Evolutionary conservation across 805 yeast species (phyloP).

Genomic region (Naumovozyma baii): DNA sequence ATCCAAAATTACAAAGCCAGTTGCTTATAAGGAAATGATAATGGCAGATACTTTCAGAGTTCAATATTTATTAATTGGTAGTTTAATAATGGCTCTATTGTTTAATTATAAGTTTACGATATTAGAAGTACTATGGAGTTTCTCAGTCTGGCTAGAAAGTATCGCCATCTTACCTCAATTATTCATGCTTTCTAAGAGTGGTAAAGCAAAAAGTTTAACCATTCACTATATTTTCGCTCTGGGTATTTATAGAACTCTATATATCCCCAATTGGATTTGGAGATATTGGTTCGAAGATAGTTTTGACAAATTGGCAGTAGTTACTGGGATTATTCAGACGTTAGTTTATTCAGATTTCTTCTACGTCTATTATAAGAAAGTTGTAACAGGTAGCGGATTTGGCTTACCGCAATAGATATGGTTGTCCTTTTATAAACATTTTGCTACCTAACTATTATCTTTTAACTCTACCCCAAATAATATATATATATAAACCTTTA

Average conservation of each 20-base stretch:
- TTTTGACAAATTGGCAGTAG: conserved; percentile 59
- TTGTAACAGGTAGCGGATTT: conserved; percentile 68
- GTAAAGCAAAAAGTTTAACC: conserved; percentile 80
- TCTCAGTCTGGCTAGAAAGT: conserved; percentile 85
- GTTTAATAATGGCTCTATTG: conserved; percentile 47
- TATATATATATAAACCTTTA: too few species aligned
- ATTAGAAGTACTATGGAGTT: conserved; percentile 72
- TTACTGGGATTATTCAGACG: conserved; percentile 81
- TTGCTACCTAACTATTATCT: too few species aligned
- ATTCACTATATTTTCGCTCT: conserved; percentile 89
- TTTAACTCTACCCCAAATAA: too few species aligned
- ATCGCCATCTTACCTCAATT: conserved; percentile 90
- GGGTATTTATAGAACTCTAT: conserved; percentile 81
- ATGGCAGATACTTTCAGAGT: conserved; percentile 66
- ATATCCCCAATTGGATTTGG: conserved; percentile 92
- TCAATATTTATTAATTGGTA: conserved; percentile 57
- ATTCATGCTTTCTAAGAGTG: conserved; percentile 79
- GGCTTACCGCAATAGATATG: conserved; percentile 54
- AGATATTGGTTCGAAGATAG: conserved; percentile 54
- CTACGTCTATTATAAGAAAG: conserved; percentile 76
- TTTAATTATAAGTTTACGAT: conserved; percentile 58
- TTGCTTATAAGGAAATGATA: conserved; percentile 42
- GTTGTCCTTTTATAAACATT: too few species aligned
- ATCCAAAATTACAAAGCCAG: conserved; percentile 39
- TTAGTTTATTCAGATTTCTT: conserved; percentile 89